Base-by-base conservation (phyloP, 2,329 filamentous ascomycete genomes). In the Pseudogymnoascus destructans region DNA sequence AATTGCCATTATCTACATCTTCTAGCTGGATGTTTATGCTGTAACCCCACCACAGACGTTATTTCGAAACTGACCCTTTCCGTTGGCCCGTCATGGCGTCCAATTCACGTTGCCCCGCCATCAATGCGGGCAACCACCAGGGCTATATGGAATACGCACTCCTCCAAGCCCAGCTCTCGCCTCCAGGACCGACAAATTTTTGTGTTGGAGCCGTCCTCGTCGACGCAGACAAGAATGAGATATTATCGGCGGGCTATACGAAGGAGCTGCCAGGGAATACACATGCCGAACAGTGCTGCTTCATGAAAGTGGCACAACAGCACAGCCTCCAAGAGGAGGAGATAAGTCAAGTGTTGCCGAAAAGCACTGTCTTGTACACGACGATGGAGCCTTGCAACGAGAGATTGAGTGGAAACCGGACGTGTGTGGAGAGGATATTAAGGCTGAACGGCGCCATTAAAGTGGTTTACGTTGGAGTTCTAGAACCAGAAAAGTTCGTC, bases 261-360 rank as follows among this genome's bases (percentile, higher is more conserved):
- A 79, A 96, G 60, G 92, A 98, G 71, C 81, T 91, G 3, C 78
- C 83, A 49, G 93, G 92, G 40, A 98, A 98, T 73, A 97, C 93
- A 0, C 93, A 98, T 68, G 93, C 93, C 3, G 93, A 98, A 70
- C 90, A 98, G 73, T 92, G 86, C 71, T 95, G 89, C 68, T 79
- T 98, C 59, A 72, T 84, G 55, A 97, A 98, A 70, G 78, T 84
- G 11, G 75, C 80, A 1, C 66, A 73, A 54, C 65, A 74, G 62
- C 69, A 79, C 58, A 67, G 68, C 1, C 73, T 77, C 0, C 60
- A 76, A 8, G 83, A 86, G 63, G 79, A 80, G 57, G 68, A 72
- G 0, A 76, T 89, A 3, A 72, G 71, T 11, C 67, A 73, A 15
- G 71, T 76, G 11, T 66, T 86, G 6, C 76, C 80, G 0, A 71